Conservation (phyloP, 2,329 filamentous ascomycete species). For the Zymoseptoria passerinii region DNA sequence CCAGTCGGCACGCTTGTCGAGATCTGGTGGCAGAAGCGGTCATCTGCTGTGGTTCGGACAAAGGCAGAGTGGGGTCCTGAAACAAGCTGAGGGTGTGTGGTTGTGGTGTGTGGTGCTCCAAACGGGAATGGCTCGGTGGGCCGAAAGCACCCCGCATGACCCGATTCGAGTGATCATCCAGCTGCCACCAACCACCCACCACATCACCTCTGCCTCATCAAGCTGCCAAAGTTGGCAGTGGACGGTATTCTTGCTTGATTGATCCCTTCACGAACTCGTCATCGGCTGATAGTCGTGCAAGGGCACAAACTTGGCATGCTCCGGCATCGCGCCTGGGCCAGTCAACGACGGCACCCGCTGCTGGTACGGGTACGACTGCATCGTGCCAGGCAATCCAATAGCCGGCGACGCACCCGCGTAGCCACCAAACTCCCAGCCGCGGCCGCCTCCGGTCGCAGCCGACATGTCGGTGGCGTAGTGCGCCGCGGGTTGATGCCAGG, state of each 20-base stretch:
- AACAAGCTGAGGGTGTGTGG: slow-evolving; percentile 10
- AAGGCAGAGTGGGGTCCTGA: slow-evolving; percentile 14
- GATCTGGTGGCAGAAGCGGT: slow-evolving; percentile 13
- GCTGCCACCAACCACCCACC: neutral
- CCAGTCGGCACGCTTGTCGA: slow-evolving; percentile 11
- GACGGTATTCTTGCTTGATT: slow-evolving; percentile 12
- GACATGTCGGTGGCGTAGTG: slow-evolving; percentile 27
- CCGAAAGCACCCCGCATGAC: neutral
- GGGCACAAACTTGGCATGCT: slow-evolving; percentile 27
- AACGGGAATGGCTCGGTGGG: slow-evolving; percentile 6
- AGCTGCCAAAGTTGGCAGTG: slow-evolving; percentile 6
- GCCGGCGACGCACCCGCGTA: slow-evolving; percentile 23
- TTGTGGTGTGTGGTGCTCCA: slow-evolving; percentile 12
- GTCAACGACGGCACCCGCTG: slow-evolving; percentile 24
- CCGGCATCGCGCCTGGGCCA: slow-evolving; percentile 19
- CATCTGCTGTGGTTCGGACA: slow-evolving; percentile 15
- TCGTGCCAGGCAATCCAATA: slow-evolving; percentile 25
- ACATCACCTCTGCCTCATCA: neutral
- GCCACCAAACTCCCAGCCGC: slow-evolving; percentile 23
- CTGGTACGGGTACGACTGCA: slow-evolving; percentile 23
- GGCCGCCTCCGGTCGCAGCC: slow-evolving; percentile 19
- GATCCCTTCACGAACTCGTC: slow-evolving; percentile 16
- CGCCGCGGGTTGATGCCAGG: slow-evolving; percentile 28
- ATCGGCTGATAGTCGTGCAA: slow-evolving; percentile 29
- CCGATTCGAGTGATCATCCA: slow-evolving; percentile 1